Conservation (phyloP, 495 filamentous ascomycete species). For the Podospora fimiseda region DNA sequence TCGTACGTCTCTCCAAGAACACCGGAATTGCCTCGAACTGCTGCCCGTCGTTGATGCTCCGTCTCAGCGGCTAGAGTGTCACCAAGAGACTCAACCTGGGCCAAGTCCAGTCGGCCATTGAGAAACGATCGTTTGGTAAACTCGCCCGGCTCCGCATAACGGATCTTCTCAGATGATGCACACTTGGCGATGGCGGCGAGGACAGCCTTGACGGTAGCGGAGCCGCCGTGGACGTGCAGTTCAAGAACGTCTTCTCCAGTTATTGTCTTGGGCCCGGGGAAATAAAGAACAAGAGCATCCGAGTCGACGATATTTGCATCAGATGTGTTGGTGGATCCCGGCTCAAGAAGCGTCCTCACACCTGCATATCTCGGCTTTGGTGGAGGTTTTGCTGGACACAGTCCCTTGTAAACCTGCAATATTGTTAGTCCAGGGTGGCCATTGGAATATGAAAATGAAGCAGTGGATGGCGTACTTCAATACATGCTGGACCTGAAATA, state of each 20-base stretch:
- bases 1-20: slow-evolving; percentile 75
- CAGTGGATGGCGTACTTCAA: slow-evolving; percentile 47
- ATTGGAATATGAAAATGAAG: background rate
- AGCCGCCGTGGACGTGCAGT: slow-evolving; percentile 88
- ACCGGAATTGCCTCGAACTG: slow-evolving; percentile 69
- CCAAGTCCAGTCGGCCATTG: slow-evolving; percentile 77
- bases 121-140: slow-evolving; percentile 91
- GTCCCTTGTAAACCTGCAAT: slow-evolving; percentile 61
- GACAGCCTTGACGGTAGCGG: slow-evolving; percentile 79
- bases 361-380: slow-evolving; percentile 72
- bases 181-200: slow-evolving; percentile 63
- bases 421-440: slow-evolving; percentile 5
- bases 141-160: slow-evolving; percentile 91
- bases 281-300: slow-evolving; percentile 77
- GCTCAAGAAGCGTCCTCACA: slow-evolving; percentile 70
- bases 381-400: slow-evolving; percentile 60
- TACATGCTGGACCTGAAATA: slow-evolving; percentile 73
- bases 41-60: slow-evolving; percentile 84
- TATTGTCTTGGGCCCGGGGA: slow-evolving; percentile 73
- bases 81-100: slow-evolving; percentile 89
- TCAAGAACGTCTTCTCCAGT: slow-evolving; percentile 93
- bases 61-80: slow-evolving; percentile 83
- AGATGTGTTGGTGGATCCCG: slow-evolving; percentile 30
- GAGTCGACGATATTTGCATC: slow-evolving; percentile 62
- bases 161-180: slow-evolving; percentile 38